Evolutionary conservation across 331 rosid species (phyloP).

Genomic region (Quercus phellos): DNA sequence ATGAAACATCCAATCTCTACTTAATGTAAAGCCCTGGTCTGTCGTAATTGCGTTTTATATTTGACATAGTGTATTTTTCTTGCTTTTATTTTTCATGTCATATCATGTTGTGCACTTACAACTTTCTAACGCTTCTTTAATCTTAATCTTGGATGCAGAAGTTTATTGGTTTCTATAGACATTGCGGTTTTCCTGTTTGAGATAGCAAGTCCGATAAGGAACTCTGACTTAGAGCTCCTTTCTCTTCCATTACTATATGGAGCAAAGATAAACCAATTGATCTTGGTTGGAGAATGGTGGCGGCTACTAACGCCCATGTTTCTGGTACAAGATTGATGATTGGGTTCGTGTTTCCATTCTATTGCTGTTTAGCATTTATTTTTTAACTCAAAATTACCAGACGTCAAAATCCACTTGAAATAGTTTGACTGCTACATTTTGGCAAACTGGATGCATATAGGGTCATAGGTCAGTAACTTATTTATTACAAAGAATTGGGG

Average conservation of each 20-base stretch:
- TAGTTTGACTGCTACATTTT: not conserved
- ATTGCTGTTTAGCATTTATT: slow-evolving; percentile 22
- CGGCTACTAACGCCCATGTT: slow-evolving; percentile 97
- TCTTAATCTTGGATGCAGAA: slow-evolving; percentile 50
- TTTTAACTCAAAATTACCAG: slow-evolving; percentile 13
- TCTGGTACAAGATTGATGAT: slow-evolving; percentile 86
- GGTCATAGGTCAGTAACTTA: not conserved
- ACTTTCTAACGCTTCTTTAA: slow-evolving; percentile 23
- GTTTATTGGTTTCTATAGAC: slow-evolving; percentile 67
- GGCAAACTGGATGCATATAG: not conserved
- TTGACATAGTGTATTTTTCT: not conserved
- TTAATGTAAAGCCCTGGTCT: slow-evolving; percentile 37
- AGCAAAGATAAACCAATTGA: slow-evolving; percentile 80
- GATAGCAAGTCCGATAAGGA: slow-evolving; percentile 83
- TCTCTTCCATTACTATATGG: slow-evolving; percentile 76
- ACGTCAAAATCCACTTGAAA: not conserved
- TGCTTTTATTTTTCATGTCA: not conserved
- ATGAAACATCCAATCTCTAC: slow-evolving; percentile 58
- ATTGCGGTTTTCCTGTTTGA: slow-evolving; percentile 88
- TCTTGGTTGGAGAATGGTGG: slow-evolving; percentile 96
- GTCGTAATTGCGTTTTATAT: not conserved
- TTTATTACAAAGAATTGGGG: not conserved
- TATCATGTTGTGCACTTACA: not conserved
- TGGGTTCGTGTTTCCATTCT: slow-evolving; percentile 83
- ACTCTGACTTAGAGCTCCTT: slow-evolving; percentile 53